Percentiles rank a stretch among this genome's conserved stretches.
phyloP scores from a whole-genome alignment of 192 early-diverging fungal species.

The Backusella sp. region DNA sequence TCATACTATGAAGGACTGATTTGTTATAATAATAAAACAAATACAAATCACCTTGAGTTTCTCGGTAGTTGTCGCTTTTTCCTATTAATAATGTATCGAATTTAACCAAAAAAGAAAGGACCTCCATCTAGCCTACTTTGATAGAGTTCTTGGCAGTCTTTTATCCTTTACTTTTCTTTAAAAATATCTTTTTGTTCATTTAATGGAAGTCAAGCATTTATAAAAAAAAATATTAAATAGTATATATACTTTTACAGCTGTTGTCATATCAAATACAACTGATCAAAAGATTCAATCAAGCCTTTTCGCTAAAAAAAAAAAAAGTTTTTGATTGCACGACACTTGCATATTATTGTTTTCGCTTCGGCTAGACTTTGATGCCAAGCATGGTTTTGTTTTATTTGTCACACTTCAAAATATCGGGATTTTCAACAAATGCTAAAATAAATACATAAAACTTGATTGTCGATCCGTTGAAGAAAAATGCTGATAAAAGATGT shows the following conservation, averaged over 20 bases:
- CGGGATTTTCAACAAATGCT: background rate
- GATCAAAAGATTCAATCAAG: background rate
- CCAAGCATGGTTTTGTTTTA: conserved; percentile 1
- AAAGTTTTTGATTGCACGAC: background rate
- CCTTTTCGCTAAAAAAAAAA: background rate
- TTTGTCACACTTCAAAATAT: background rate
- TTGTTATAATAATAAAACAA: background rate
- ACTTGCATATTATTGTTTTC: background rate
- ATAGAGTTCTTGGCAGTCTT: background rate
- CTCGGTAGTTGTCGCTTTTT: background rate
- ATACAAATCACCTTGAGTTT: background rate
- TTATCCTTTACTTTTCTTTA: background rate
- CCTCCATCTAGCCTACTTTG: background rate
- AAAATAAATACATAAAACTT: background rate
- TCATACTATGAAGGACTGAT: background rate
- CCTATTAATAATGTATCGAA: background rate
- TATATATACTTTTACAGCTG: background rate
- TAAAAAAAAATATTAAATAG: background rate
- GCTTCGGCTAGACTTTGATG: background rate
- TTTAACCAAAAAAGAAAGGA: background rate
- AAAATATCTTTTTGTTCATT: background rate
- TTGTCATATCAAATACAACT: background rate
- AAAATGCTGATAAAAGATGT: background rate
- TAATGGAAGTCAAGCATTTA: background rate
- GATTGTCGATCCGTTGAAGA: background rate